Conservation (phyloP, 257 asterid species). For the Solanum sitiens region DNA sequence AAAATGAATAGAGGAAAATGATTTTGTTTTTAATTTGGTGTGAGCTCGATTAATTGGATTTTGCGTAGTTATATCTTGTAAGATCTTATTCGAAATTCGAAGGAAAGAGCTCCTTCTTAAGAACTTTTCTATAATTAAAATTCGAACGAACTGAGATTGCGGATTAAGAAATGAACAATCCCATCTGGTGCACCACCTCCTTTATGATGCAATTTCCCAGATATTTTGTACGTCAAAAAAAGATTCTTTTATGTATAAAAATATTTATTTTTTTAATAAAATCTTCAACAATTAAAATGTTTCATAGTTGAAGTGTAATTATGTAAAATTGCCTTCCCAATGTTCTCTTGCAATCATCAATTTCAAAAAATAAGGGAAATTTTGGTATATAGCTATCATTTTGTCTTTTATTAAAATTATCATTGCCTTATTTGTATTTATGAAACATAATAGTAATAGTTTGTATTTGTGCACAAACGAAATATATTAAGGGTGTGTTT, state of each 20-base stretch:
- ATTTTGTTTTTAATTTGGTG: too few relatives aligned
- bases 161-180: too few relatives aligned
- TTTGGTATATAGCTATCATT: neutral
- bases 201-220: neutral
- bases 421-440: neutral
- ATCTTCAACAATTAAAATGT: neutral
- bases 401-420: too few relatives aligned
- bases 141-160: neutral
- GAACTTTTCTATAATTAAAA: fast-evolving
- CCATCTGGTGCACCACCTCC: too few relatives aligned
- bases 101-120: neutral
- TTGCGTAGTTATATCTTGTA: too few relatives aligned
- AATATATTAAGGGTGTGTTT: too few relatives aligned
- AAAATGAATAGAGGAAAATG: neutral
- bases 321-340: neutral
- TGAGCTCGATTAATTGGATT: too few relatives aligned
- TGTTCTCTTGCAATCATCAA: neutral
- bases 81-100: neutral
- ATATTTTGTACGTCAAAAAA: neutral
- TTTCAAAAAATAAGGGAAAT: neutral
- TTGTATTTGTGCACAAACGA: neutral
- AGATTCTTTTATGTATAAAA: neutral
- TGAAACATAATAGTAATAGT: neutral
- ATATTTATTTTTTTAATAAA: too few relatives aligned
- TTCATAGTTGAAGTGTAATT: neutral